Evolutionary conservation across 2,329 filamentous ascomycete species (phyloP), one percentile per base, ranked within the genome.

Genomic region (Aspergillus sp.): DNA sequence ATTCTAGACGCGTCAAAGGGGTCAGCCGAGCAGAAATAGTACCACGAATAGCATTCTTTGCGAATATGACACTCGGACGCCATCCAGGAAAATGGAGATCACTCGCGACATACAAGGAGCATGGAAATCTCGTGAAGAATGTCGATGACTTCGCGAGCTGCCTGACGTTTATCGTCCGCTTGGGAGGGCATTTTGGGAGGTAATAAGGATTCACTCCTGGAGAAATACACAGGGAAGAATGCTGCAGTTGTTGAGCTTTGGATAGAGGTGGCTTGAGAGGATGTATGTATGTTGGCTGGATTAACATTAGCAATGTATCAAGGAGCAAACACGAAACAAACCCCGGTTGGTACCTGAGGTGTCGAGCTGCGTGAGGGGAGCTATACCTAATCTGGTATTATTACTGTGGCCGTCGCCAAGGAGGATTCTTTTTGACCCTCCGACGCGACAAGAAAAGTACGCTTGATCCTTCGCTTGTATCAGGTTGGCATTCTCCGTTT

Each of bases 1-100:
- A 75, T 97, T 96, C 93, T 97, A 54, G 14, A 45, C 33, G 20
- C 33, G 44, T n/a, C 20, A 33, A 35, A 30, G 17, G 35, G 13
- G 36, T 52, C 22, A 53, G 38, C 38, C 19, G 33, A 36, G 24
- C 13, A 17, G 14, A 30, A 22, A 8, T 20, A 13, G n/a, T 30
- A 20, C 10, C 16, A 35, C 35, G 14, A 17, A 32, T 35, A 26
- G 33, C 14, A 16, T 22, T n/a, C 13, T 24, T 36, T 36, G 32
- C n/a, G 14, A 20, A 47, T 33, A 24, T 32, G 44, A 36, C 33
- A 35, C 19, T 13, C 33, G 6, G 32, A 45, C 41, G 54, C 49
- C 49, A 35, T 45, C 11, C 19, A n/a, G n/a, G 42, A 45, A 47
- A 52, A 53, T 47, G 45, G 38, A 45, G 40, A n/a, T 19, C 14